Conservation (phyloP, 176 grass and related monocot species). For the Puccinellia tenuiflora region DNA sequence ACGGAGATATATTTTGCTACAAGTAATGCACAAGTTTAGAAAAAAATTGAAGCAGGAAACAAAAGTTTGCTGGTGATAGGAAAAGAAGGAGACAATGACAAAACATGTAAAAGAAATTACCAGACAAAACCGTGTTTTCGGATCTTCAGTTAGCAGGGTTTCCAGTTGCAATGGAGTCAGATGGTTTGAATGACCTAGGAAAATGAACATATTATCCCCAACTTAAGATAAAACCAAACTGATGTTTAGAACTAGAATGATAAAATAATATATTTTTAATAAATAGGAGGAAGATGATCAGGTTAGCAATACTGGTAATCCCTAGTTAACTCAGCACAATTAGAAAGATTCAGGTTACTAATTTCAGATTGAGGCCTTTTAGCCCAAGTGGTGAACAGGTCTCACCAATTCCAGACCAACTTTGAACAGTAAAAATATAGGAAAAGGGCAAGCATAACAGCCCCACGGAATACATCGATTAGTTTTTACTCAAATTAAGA, state of each 20-base stretch:
- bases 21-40: neutral
- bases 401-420: neutral
- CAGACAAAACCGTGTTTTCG: conserved; percentile 79
- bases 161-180: conserved; percentile 93
- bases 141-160: conserved; percentile 76
- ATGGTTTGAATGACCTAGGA: conserved; percentile 62
- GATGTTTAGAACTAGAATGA: conserved; percentile 13
- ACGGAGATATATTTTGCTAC: neutral
- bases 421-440: neutral
- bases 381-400: conserved; percentile 1
- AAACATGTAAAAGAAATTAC: conserved; percentile 35
- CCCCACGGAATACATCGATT: neutral
- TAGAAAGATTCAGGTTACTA: conserved; percentile 2
- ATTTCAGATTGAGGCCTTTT: conserved; percentile 8
- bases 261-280: neutral
- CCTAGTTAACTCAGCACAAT: neutral
- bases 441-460: neutral
- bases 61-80: neutral
- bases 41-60: neutral
- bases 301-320: neutral
- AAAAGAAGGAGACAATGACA: conserved; percentile 11
- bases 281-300: neutral
- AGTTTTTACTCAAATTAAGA: conserved; percentile 17
- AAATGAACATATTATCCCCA: neutral
- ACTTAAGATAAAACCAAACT: conserved; percentile 6